Evolutionary conservation across 75 land plant species (phyloP).

Genomic region (Sequoia sempervirens): DNA sequence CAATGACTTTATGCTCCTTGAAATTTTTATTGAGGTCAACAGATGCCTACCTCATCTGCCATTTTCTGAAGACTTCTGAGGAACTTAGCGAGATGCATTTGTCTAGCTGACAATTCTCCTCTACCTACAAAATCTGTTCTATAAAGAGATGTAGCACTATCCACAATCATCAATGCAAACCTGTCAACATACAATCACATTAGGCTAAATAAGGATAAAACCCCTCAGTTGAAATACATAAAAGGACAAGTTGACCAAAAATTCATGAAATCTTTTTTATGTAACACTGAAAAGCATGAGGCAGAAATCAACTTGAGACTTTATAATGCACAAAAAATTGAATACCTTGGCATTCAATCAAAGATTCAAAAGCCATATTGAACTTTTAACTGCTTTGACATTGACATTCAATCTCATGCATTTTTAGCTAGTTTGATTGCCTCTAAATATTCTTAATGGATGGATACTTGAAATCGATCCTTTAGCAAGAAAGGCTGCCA

Average conservation of each 20-base stretch:
- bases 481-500: neutral
- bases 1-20: neutral
- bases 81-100: constrained; percentile 96
- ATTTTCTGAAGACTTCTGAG: constrained; percentile 89
- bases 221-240: neutral
- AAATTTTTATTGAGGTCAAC: neutral
- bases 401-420: neutral
- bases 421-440: neutral
- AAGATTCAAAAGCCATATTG: neutral
- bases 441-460: neutral
- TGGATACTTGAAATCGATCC: neutral
- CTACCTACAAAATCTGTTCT: constrained; percentile 94
- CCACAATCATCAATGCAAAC: constrained; percentile 94
- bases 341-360: neutral
- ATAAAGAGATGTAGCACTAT: constrained; percentile 93
- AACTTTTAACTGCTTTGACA: neutral
- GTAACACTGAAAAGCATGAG: neutral
- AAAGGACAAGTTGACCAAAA: neutral
- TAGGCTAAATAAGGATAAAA: neutral
- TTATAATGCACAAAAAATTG: neutral
- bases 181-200: constrained; percentile 20
- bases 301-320: neutral
- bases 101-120: constrained; percentile 92
- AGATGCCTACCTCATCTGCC: constrained; percentile 73
- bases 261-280: neutral